Base-by-base conservation (phyloP, 768 basidiomycete genomes). In the Tricholoma bakamatsutake region DNA sequence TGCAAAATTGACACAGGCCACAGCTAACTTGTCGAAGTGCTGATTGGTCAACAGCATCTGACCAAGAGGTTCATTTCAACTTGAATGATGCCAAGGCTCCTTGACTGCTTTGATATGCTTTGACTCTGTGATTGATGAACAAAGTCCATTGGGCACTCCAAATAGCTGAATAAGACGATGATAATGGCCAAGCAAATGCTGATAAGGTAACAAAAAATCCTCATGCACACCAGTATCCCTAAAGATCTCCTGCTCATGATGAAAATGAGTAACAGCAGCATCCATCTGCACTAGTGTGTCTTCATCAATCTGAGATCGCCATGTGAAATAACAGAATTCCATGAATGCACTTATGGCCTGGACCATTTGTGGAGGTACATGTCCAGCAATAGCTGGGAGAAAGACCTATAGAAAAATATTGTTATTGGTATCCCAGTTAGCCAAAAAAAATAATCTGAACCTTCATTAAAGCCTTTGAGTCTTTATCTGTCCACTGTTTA, bases 281-380 rank as follows among this genome's bases (percentile, higher is more conserved):
- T 49, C 47, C 27, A 49, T 28, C 5, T 49, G 21, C 2, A 7
- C 24, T 24, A 49, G 17, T 2, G 24, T 28, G 31, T 49, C 47
- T 13, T 49, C 47, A 49, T 49, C 24, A 18, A 69, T 62, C 3
- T 53, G 11, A 33, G 64, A 48, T 0, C 37, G 42, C 0, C 54
- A 51, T 1, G 61, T n/a, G n/a, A n/a, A n/a, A 31, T 61, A 61
- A 43, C 62, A 64, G 39, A 64, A 66, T 5, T 68, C 54, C 6
- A 67, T 17, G 15, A 70, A 64, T 0, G 62, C 57, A 8, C 34
- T 5, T 7, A 71, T 15, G 2, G 62, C 52, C 7, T 50, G 49
- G 8, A 59, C 51, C 40, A 59, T 58, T 31, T 52, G 39, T 33
- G 21, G 37, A 28, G 55, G 56, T 11, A 58, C 57, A 28, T 59